Percentiles rank a stretch among this genome's conserved stretches.
phyloP scores from a whole-genome alignment of 163 green algal genomes.

The Chloromonas sp. region DNA sequence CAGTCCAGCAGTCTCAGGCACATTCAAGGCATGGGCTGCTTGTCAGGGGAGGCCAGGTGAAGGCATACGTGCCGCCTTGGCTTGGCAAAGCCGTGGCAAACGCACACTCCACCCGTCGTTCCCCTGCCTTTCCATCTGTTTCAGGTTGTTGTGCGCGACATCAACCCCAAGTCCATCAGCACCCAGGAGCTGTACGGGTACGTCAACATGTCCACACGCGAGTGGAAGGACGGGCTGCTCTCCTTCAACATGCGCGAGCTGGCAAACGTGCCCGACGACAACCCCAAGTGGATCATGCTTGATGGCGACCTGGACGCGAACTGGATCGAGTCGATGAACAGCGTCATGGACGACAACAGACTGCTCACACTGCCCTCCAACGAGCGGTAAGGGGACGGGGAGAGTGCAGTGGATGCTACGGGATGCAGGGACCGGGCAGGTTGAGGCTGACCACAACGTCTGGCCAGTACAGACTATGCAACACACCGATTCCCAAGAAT shows the following conservation, averaged over 20 bases:
- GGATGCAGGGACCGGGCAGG: too few species aligned
- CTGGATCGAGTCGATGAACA: slow-evolving; percentile 78
- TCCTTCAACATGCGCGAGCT: slow-evolving; percentile 81
- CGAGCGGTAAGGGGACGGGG: slow-evolving; percentile 42
- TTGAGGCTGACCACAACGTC: too few species aligned
- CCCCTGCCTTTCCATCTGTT: too few species aligned
- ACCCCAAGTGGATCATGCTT: slow-evolving; percentile 84
- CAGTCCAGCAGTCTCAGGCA: too few species aligned
- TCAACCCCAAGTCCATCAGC: slow-evolving; percentile 76
- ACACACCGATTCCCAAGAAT: too few species aligned
- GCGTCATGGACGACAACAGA: slow-evolving; percentile 81
- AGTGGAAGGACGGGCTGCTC: slow-evolving; percentile 84
- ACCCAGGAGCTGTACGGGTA: slow-evolving; percentile 83
- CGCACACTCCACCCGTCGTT: too few species aligned
- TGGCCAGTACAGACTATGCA: too few species aligned
- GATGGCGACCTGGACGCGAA: slow-evolving; percentile 76
- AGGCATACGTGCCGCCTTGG: too few species aligned
- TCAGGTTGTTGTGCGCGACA: slow-evolving; percentile 64
- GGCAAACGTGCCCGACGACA: slow-evolving; percentile 68
- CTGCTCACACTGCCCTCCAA: slow-evolving; percentile 79
- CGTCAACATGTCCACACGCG: slow-evolving; percentile 78
- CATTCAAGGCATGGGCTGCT: too few species aligned
- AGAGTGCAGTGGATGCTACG: neutral
- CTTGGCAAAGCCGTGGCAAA: neutral
- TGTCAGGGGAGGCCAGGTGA: too few species aligned